Evolutionary conservation across 2,329 filamentous ascomycete genomes (phyloP), one percentile per base, ranked within the genome.

Genomic region (Tolypocladium tundrense): DNA sequence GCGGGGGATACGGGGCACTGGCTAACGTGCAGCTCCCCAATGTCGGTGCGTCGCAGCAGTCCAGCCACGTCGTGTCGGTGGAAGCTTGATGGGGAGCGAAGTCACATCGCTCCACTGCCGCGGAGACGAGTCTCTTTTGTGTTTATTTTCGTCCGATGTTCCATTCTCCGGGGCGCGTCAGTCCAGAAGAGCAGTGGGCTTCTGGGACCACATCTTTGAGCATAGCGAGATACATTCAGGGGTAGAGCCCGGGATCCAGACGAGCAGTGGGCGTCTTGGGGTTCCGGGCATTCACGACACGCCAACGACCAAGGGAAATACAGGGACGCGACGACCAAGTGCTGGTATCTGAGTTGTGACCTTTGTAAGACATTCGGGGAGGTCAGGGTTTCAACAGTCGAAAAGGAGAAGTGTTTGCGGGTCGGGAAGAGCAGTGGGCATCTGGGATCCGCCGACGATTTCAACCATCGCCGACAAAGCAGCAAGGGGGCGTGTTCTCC

Each of bases 1-100:
- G 69, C 27, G 78, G 77, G n/a, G 79, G 78, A 0, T 65, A 65
- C 40, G 52, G 57, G 10, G 67, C 68, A 1, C 59, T 71, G 4
- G 59, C 62, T 6, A 62, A 66, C 56, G 21, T 69, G 43, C 64
- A 65, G 40, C 66, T 69, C 56, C 67, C 66, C 1, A 64, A 62
- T 16, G 65, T 66, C 19, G 60, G 57, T n/a, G 61, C 64, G 0
- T 67, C 66, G 56, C 66, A 64, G 31, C 57, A 66, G 42, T 59
- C 66, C 16, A 53, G 54, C 9, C 48, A 62, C 6, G 63, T 63
- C 1, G 60, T 67, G 11, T 62, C 63, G 7, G 61, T 68, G 1
- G 61, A 69, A 43, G 67, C 63, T 11, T 69, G 57, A 54, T 16
- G 14, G 24, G 21, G 21, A 45, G 21, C 21, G 21, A 50, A 50